phyloP scores from a whole-genome alignment of 257 asterid genomes.

The Solanum etuberosum region DNA sequence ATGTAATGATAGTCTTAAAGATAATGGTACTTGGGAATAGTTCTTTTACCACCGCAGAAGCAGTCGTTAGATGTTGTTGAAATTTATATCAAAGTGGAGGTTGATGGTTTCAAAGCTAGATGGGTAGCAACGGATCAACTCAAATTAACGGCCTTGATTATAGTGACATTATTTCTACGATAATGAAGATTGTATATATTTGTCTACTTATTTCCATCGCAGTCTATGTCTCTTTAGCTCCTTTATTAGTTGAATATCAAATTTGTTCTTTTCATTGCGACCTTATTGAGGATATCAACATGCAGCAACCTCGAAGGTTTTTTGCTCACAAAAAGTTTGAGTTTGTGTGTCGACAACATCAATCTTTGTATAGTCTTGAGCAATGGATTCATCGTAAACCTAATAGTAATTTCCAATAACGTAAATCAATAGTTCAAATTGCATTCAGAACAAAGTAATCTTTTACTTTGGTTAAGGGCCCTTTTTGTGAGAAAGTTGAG shows the following conservation, averaged over 20 bases:
- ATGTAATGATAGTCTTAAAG: background rate
- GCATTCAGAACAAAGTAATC: background rate
- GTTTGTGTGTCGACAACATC: background rate
- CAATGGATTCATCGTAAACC: background rate
- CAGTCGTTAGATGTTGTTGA: background rate
- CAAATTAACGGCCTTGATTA: background rate
- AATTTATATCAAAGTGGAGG: background rate
- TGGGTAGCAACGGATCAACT: background rate
- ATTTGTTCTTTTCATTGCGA: background rate
- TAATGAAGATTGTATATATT: background rate
- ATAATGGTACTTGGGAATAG: background rate
- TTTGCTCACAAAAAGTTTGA: background rate
- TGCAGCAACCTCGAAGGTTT: background rate
- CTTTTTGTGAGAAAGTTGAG: background rate
- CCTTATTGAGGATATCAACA: background rate
- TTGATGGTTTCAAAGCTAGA: background rate
- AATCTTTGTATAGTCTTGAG: background rate
- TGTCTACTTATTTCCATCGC: background rate
- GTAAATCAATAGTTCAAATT: background rate
- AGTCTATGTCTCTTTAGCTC: background rate
- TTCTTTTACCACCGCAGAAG: background rate
- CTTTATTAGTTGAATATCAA: background rate
- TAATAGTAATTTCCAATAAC: background rate
- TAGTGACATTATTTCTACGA: background rate
- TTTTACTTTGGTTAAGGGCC: background rate